phyloP scores from a whole-genome alignment of 2,329 filamentous ascomycete genomes.

The Sarocladium strictum region DNA sequence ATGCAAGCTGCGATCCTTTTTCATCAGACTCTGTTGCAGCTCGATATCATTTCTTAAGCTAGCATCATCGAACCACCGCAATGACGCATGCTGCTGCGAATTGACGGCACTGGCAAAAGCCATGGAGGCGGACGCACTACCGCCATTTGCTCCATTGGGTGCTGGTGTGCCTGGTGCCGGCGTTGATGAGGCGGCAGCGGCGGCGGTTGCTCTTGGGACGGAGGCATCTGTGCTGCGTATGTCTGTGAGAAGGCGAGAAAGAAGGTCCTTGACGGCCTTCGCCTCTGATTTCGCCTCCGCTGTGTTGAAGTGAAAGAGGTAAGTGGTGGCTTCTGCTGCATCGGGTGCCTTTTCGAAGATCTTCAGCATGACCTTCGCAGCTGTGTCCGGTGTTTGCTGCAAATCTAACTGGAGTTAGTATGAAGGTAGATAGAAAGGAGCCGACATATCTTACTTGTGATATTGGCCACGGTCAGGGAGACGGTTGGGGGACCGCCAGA shows the following conservation, averaged over 20 bases:
- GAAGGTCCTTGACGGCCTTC: slow-evolving; percentile 73
- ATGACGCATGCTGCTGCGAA: slow-evolving; percentile 41
- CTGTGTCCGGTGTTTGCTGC: slow-evolving; percentile 87
- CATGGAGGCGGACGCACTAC: slow-evolving; percentile 62
- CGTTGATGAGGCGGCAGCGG: slow-evolving; percentile 18
- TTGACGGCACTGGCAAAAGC: slow-evolving; percentile 67
- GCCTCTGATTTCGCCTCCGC: slow-evolving; percentile 74
- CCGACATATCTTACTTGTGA: slow-evolving; percentile 60
- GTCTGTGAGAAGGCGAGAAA: slow-evolving; percentile 72
- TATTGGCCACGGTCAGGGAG: slow-evolving; percentile 65
- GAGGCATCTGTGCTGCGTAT: slow-evolving; percentile 51
- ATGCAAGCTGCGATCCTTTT: slow-evolving; percentile 67
- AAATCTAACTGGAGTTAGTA: slow-evolving; percentile 54
- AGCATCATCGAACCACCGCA: slow-evolving; percentile 74
- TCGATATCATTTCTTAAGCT: slow-evolving; percentile 71
- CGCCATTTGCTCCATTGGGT: slow-evolving; percentile 19
- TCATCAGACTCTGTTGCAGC: slow-evolving; percentile 83
- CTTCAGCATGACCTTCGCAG: slow-evolving; percentile 87
- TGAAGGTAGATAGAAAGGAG: neutral
- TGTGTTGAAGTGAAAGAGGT: slow-evolving; percentile 88
- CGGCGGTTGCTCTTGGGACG: slow-evolving; percentile 40
- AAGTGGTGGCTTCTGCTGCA: slow-evolving; percentile 56
- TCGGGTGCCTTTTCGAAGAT: slow-evolving; percentile 69
- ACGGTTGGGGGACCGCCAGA: slow-evolving; percentile 59
- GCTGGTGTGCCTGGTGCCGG: slow-evolving; percentile 17